Evolutionary conservation across 148 eudicot genomes (phyloP), one percentile per base, ranked within the genome.

Genomic region (Silene latifolia): DNA sequence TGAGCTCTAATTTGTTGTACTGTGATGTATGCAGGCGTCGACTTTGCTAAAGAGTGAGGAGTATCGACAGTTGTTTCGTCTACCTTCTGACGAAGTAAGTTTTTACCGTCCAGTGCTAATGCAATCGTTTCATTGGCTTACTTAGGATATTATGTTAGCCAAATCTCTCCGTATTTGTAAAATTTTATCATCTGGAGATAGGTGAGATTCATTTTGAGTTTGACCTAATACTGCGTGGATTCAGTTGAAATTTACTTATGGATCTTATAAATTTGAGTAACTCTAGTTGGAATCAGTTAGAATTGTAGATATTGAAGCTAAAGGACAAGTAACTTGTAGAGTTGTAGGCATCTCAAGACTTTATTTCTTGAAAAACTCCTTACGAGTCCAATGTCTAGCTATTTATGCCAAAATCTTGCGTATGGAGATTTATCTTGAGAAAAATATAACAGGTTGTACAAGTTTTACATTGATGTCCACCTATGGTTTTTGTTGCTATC

Each of bases 21-120:
- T 62, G 20, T 60, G 13, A 19, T 60, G 20, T 25, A 21, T 75
- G 75, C 82, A 81, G 83, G 25, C 76, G 62, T 21, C 68, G 18
- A 53, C 24, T 39, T 76, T 62, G 66, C 64, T 71, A 69, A 91
- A 70, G 82, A 89, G 89, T 74, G 96, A 94, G 78, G 98, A 94
- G 87, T 94, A 94, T 76, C 89, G 97, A 67, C 91, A 86, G 74
- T 85, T 94, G 70, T 94, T 94, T 85, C 96, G 90, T 56, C 93
- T 94, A 66, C 96, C 98, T 46, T 69, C 81, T 44, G 95, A 94
- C 46, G 96, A 88, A 76, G 98, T 93, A 78, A 87, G 88, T 46
- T 25, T 27, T 20, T 39, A 13, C 8, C 64, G 23, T 60, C 25
- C 63, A 19, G 10, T 58, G 24, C 23, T 7, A 58, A 7, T 58